Conservation (phyloP, 1,284 basidiomycete genomes). For the Pseudomicrostroma phylloplanum region DNA sequence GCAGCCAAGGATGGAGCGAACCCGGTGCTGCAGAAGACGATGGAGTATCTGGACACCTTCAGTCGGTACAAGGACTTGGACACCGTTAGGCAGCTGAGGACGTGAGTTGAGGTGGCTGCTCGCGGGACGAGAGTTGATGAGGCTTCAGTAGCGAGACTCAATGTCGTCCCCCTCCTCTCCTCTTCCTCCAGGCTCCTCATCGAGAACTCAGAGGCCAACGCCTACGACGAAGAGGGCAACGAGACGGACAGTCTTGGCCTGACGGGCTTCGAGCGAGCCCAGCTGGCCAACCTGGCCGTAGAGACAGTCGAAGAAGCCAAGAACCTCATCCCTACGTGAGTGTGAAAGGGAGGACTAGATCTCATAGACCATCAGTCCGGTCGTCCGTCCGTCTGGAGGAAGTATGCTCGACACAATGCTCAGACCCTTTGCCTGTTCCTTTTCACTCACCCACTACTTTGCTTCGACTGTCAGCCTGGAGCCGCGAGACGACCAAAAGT, state of each 20-base stretch:
- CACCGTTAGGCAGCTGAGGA: slow-evolving; percentile 6
- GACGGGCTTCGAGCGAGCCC: slow-evolving; percentile 84
- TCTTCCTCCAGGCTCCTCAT: not conserved
- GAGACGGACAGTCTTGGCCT: slow-evolving; percentile 58
- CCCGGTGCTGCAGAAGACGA: not conserved
- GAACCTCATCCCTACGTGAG: slow-evolving; percentile 71
- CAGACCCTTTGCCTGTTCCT: no score
- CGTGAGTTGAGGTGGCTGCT: not conserved
- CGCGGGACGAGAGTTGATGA: not conserved
- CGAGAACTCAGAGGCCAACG: not conserved
- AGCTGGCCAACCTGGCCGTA: slow-evolving; percentile 82
- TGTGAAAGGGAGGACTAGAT: slow-evolving; percentile 6
- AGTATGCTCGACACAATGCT: no score
- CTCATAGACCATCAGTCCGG: slow-evolving; percentile 5
- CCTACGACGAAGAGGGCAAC: slow-evolving; percentile 16
- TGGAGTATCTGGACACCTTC: slow-evolving; percentile 7
- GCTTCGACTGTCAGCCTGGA: not conserved
- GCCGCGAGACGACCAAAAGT: slow-evolving; percentile 6
- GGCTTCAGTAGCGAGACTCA: not conserved
- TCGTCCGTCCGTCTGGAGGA: no score
- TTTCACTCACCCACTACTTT: not conserved
- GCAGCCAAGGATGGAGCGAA: slow-evolving; percentile 1
- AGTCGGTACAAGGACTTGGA: slow-evolving; percentile 6
- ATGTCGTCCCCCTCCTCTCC: not conserved
- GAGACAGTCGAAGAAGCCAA: slow-evolving; percentile 83